Percentiles rank a stretch among this genome's conserved stretches.
Conservation (phyloP, 164 flowering plant species). For the Chimonanthus salicifolius region DNA sequence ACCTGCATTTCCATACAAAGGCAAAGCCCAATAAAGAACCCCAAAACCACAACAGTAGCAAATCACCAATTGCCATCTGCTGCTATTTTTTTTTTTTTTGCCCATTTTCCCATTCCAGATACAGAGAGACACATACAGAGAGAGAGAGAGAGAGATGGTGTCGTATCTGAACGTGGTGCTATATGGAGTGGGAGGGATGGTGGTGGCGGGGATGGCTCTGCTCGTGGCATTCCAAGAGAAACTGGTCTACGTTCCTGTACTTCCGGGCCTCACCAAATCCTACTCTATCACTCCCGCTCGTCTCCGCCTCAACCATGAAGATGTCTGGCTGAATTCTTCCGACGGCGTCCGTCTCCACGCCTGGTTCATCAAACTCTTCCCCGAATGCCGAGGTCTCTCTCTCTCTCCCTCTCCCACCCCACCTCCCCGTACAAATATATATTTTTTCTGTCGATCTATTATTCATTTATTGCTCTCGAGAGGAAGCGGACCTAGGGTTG, state of each 20-base stretch:
- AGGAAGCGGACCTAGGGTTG: no score
- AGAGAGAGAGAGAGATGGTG: slow-evolving; percentile 41
- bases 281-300: slow-evolving; percentile 84
- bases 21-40: no score
- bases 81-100: not conserved
- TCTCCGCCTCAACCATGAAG: slow-evolving; percentile 77
- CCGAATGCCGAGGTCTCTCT: slow-evolving; percentile 64
- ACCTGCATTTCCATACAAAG: no score
- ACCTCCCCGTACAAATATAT: no score
- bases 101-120: no score
- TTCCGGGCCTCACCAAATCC: slow-evolving; percentile 88
- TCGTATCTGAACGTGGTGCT: slow-evolving; percentile 55
- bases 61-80: not conserved
- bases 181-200: slow-evolving; percentile 82
- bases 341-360: slow-evolving; percentile 94
- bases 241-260: slow-evolving; percentile 89
- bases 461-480: no score
- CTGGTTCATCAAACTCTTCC: slow-evolving; percentile 97
- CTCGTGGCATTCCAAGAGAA: slow-evolving; percentile 92
- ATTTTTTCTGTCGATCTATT: no score
- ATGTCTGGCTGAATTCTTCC: slow-evolving; percentile 86
- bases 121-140: not conserved
- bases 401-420: no score
- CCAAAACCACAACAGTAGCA: no score
- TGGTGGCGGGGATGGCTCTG: slow-evolving; percentile 76